A percentile compares a stretch with the other conserved stretches of the same genome.
phyloP scores from a whole-genome alignment of 768 basidiomycete genomes.

The Galerina sulciceps region DNA sequence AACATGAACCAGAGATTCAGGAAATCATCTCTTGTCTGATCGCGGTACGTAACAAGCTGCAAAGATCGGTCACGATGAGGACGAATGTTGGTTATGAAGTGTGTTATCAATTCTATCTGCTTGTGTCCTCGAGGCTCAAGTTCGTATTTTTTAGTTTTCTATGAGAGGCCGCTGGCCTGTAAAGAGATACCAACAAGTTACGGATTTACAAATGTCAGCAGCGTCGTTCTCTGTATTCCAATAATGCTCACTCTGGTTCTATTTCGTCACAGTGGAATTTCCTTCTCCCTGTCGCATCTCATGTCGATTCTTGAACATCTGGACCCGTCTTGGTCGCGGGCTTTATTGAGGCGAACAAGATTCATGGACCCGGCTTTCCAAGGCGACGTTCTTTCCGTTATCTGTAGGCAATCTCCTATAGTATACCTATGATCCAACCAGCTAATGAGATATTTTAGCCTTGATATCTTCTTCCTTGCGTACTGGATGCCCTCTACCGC shows the following conservation, averaged over 20 bases:
- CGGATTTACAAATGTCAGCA: slow-evolving; percentile 70
- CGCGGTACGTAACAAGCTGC: slow-evolving; percentile 76
- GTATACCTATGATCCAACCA: too few species aligned
- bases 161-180: slow-evolving; percentile 80
- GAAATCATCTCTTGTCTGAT: slow-evolving; percentile 66
- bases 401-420: slow-evolving; percentile 50
- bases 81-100: slow-evolving; percentile 74
- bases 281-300: slow-evolving; percentile 72
- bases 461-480: slow-evolving; percentile 82
- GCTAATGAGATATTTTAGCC: slow-evolving; percentile 37
- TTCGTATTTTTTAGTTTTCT: slow-evolving; percentile 55
- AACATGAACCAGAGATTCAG: slow-evolving; percentile 51
- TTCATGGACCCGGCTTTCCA: slow-evolving; percentile 82
- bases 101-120: slow-evolving; percentile 9
- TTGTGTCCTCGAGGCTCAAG: background rate
- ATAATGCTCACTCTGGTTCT: background rate
- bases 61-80: slow-evolving; percentile 58
- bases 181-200: slow-evolving; percentile 69
- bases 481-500: slow-evolving; percentile 77
- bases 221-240: background rate
- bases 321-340: slow-evolving; percentile 77
- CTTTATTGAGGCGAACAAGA: slow-evolving; percentile 76
- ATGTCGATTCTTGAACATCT: slow-evolving; percentile 74
- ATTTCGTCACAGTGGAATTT: slow-evolving; percentile 54
- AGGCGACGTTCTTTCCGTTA: slow-evolving; percentile 83